These are phyloP conservation scores for Aegilops sharonensis DNA, from an alignment of 176 grass and related monocot genomes.

Conservation along the genomic window DNA sequence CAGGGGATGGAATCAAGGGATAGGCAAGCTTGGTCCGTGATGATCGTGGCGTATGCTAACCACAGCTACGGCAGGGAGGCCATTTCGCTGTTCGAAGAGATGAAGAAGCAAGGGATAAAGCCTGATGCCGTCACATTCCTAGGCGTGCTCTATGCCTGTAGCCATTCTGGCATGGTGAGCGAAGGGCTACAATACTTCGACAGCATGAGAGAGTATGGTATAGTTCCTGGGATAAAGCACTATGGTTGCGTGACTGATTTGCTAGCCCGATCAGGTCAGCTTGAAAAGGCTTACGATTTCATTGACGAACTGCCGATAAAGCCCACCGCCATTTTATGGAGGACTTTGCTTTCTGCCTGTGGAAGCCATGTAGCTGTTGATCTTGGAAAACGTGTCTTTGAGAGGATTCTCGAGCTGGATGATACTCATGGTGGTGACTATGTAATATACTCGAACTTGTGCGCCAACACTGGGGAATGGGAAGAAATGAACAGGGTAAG, in stretches of 20 bases:
- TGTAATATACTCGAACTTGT: conserved; percentile 76
- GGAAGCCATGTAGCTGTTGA: conserved; percentile 41
- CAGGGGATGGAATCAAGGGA: conserved; percentile 55
- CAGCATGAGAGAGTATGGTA: conserved; percentile 50
- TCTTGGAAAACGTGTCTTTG: conserved; percentile 52
- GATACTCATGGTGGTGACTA: conserved; percentile 80
- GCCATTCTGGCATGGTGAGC: conserved; percentile 63
- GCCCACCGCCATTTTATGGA: conserved; percentile 66
- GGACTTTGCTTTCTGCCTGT: conserved; percentile 70
- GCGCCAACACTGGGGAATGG: conserved; percentile 55
- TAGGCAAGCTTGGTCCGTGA: conserved; percentile 68
- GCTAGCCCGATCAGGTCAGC: conserved; percentile 61
- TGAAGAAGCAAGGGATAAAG: conserved; percentile 56
- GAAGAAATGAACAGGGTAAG: conserved; percentile 70
- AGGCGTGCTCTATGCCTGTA: conserved; percentile 61
- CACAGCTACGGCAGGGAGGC: conserved; percentile 56
- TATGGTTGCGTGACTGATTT: conserved; percentile 74
- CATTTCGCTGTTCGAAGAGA: conserved; percentile 59
- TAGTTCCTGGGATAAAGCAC: conserved; percentile 63
- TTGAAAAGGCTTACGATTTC: conserved; percentile 62
- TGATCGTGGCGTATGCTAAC: conserved; percentile 61
- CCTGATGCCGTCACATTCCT: conserved; percentile 68
- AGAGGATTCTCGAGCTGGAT: conserved; percentile 70
- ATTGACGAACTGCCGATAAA: conserved; percentile 58
- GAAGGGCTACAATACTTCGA: conserved; percentile 67